A percentile compares a stretch with the other conserved stretches of the same genome.
phyloP scores from a whole-genome alignment of 306 rosid species.

The Begonia masoniana region DNA sequence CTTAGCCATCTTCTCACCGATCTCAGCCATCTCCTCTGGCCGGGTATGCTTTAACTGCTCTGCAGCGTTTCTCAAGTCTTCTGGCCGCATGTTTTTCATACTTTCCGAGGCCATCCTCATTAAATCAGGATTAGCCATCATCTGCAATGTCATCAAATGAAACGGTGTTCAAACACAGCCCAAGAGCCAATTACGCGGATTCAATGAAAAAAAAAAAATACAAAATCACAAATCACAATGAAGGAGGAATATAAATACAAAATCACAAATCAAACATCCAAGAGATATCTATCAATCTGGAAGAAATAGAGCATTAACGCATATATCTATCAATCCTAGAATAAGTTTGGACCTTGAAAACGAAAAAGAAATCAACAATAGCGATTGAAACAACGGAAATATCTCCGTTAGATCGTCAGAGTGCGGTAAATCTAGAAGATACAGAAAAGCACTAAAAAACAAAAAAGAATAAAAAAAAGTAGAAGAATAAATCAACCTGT shows the following conservation, averaged over 20 bases:
- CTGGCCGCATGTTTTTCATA: conserved; percentile 80
- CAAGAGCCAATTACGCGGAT: conserved; percentile 2
- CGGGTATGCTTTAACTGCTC: conserved; percentile 81
- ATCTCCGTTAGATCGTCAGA: neutral
- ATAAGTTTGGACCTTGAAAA: too few species aligned
- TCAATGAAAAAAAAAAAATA: conserved; percentile 1
- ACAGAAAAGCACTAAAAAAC: neutral
- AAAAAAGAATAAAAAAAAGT: neutral
- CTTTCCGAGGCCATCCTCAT: conserved; percentile 89
- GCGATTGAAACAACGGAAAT: neutral
- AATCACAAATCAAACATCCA: too few species aligned
- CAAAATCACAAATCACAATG: too few species aligned
- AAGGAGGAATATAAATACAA: too few species aligned
- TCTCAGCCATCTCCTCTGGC: conserved; percentile 92
- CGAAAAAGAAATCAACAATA: neutral
- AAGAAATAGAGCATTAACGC: too few species aligned
- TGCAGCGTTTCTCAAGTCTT: conserved; percentile 71
- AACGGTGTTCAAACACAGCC: neutral
- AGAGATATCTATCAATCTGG: too few species aligned
- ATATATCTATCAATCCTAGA: too few species aligned
- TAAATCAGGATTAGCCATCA: conserved; percentile 91
- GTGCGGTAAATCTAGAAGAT: neutral
- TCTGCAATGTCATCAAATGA: conserved; percentile 28
- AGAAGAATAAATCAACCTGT: conserved; percentile 29
- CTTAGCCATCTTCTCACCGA: conserved; percentile 81